Conservation (phyloP, 805 yeast genomes). For the Candida krabiensis region DNA sequence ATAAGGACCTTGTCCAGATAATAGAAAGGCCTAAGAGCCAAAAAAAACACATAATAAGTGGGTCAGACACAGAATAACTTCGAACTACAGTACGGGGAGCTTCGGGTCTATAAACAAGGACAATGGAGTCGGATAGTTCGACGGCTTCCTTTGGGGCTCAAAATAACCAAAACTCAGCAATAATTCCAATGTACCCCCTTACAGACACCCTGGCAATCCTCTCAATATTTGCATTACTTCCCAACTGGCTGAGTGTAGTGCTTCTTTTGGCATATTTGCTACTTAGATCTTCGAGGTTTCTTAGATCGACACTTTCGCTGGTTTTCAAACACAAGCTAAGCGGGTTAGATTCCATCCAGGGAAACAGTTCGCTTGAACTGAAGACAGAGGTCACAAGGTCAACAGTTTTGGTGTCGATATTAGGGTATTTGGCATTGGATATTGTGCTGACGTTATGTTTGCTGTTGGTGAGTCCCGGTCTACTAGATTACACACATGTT, state of each 20-base stretch:
- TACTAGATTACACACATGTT: conserved; percentile 27
- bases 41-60: no score
- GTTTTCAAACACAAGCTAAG: conserved; percentile 26
- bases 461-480: conserved; percentile 23
- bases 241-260: conserved; percentile 28
- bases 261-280: conserved; percentile 21
- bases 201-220: conserved; percentile 30
- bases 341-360: conserved; percentile 11
- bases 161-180: neutral
- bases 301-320: conserved; percentile 28
- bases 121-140: neutral
- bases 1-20: no score
- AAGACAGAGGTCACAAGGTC: conserved; percentile 1
- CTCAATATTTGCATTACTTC: conserved; percentile 26
- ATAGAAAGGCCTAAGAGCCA: no score
- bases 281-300: conserved; percentile 26
- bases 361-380: conserved; percentile 1
- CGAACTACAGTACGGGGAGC: no score
- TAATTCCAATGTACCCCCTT: conserved; percentile 25
- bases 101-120: neutral
- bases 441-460: conserved; percentile 17
- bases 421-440: conserved; percentile 20
- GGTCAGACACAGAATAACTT: no score
- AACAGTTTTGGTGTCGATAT: conserved; percentile 6
- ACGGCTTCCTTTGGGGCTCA: conserved; percentile 2